Base-by-base conservation (phyloP, 2,329 filamentous ascomycete genomes). In the Aureobasidium sp. region DNA sequence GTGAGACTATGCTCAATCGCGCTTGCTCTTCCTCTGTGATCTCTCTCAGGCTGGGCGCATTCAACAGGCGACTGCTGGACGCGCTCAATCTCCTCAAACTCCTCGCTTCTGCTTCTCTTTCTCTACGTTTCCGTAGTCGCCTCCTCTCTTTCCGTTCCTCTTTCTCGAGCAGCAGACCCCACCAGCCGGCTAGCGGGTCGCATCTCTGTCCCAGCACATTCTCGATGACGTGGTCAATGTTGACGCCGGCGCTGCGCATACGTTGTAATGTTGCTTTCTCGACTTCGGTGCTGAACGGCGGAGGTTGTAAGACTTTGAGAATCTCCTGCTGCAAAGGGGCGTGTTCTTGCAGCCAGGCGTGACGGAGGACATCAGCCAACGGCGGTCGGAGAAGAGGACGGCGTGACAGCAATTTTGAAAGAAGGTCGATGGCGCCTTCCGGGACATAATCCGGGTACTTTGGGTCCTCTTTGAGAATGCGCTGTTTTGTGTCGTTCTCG, bases 221-320 rank as follows among this genome's bases (percentile, higher is more conserved):
- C 72, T 97, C 93, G 65, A 97, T 93, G 8, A 99, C 90, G 64
- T 88, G 83, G 71, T 99, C 94, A 62, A 96, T 94, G 69, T 97
- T 90, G 29, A 97, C 91, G 0, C 94, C 94, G 5, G 94, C 91
- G 66, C 89, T 90, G 63, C 90, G 88, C 92, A 99, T 97, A 29
- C 94, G 85, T 65, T 96, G 87, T 30, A 99, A 75, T 0, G 91
- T 95, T 50, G 95, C 91, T 72, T 94, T 96, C 71, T 99, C 94
- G 36, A 97, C 71, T 1, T 86, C 77, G 0, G 92, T 97, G 1
- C 90, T 85, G 69, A 99, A 99, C 0, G 91, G 89, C 0, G 90
- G 80, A 0, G 89, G 86, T 55, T 89, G 88, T 65, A 91, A 86
- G 37, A 94, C 75, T 69, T 93, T 91, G 32, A 99, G 78, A 48